Conservation (phyloP, 805 yeast species). For the Nakazawaea holstii region DNA sequence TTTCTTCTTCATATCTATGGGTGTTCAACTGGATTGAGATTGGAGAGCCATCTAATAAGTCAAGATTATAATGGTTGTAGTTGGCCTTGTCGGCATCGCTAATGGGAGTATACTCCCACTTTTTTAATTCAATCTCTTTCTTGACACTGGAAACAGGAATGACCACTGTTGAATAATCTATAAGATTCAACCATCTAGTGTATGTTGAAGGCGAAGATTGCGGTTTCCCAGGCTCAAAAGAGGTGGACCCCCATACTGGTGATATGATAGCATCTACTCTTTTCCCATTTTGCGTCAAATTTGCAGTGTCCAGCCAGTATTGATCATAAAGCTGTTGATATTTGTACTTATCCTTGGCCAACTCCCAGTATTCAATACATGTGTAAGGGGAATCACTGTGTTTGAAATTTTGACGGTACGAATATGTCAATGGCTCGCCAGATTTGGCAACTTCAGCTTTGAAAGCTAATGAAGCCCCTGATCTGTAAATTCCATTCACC, state of each 20-base stretch:
- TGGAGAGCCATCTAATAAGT: constrained; percentile 44
- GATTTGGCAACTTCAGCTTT: constrained; percentile 18
- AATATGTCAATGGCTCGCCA: constrained; percentile 24
- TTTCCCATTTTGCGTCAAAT: constrained; percentile 27
- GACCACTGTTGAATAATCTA: constrained; percentile 43
- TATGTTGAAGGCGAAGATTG: constrained; percentile 39
- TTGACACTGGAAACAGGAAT: constrained; percentile 40
- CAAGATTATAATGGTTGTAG: constrained; percentile 40
- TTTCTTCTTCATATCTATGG: constrained; percentile 54
- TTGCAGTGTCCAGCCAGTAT: constrained; percentile 30
- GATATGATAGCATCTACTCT: constrained; percentile 44
- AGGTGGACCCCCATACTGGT: constrained; percentile 38
- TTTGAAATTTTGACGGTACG: constrained; percentile 17
- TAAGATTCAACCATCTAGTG: constrained; percentile 48
- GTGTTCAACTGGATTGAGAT: constrained; percentile 52
- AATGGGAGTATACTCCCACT: constrained; percentile 20
- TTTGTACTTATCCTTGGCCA: constrained; percentile 28
- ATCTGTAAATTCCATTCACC: constrained; percentile 1
- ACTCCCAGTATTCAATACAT: constrained; percentile 34
- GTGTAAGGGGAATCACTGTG: constrained; percentile 1
- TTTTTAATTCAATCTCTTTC: constrained; percentile 24
- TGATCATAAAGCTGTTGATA: constrained; percentile 31
- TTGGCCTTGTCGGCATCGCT: constrained; percentile 25
- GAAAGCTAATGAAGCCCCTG: constrained; percentile 23
- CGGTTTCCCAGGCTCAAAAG: constrained; percentile 37